Evolutionary conservation across 257 asterid genomes (phyloP), one percentile per base, ranked within the genome.

Genomic region (Penstemon eatonii): DNA sequence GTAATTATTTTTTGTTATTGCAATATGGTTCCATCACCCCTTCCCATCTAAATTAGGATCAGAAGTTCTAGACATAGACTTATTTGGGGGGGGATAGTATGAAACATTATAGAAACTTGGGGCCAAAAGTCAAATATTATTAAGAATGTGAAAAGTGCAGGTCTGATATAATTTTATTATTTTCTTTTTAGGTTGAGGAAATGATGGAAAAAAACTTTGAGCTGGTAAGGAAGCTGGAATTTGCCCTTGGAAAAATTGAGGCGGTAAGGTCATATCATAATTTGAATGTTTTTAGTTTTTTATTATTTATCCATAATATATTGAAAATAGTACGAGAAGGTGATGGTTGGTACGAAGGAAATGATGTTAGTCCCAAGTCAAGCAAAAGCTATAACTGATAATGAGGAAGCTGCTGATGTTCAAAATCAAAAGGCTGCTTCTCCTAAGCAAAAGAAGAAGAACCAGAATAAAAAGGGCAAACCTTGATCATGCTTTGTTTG

Each of bases 171-270:
- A 50, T 40, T 54, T 55, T 11, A 25, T 63, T 5, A 2, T 38
- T 11, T 42, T 1, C 3, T 19, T 54, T 44, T 62, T 63, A 82
- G 87, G 10, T 76, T 38, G 82, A 82, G 49, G 65, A 59, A n/a
- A 49, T 82, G 79, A 50, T 74, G 57, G 78, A 69, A 64, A 69
- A 69, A 8, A 69, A 79, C 65, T 65, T 66, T 19, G 54, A 63
- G 37, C 74, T 83, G 4, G 66, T 60, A 41, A 70, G 53, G 70
- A 65, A 75, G 65, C 72, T 83, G 75, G 81, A 77, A 42, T 80
- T 61, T 39, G 79, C 72, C 13, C 67, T 11, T 54, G 87, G 87
- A 65, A 67, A 83, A 76, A 53, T 77, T 63, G 78, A 69, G n/a
- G 87, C 74, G 42, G 87, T 79, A 82, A 65, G 43, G 7, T 62